Percentiles rank a stretch among this genome's conserved stretches.
phyloP scores from a whole-genome alignment of 352 stramenopile species.

The Pythium dissimile region DNA sequence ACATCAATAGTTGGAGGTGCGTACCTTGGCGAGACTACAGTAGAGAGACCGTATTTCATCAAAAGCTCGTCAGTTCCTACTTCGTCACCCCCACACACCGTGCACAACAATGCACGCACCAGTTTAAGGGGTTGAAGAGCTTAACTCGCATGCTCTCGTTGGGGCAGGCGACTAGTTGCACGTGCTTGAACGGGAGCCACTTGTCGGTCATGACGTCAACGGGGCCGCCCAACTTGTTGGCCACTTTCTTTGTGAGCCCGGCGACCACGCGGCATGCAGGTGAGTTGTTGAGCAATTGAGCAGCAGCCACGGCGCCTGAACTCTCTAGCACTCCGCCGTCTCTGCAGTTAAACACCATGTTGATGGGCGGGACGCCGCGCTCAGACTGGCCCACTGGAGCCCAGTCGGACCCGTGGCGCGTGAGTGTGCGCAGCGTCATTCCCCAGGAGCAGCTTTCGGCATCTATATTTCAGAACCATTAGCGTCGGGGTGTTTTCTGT shows the following conservation, averaged over 20 bases:
- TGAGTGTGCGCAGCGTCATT: constrained; percentile 63
- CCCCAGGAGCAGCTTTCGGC: constrained; percentile 54
- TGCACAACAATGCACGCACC: too few species aligned
- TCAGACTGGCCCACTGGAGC: constrained; percentile 59
- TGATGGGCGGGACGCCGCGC: constrained; percentile 58
- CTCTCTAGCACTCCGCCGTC: constrained; percentile 45
- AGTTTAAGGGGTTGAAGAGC: constrained; percentile 73
- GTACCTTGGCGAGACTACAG: too few species aligned
- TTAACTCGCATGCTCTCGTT: constrained; percentile 22
- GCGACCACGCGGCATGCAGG: constrained; percentile 69
- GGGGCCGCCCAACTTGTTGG: constrained; percentile 72
- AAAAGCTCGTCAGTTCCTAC: too few species aligned
- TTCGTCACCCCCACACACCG: too few species aligned
- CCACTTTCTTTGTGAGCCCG: constrained; percentile 81
- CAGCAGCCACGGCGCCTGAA: constrained; percentile 32
- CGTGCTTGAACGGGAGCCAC: constrained; percentile 46
- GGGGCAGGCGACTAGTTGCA: constrained; percentile 6
- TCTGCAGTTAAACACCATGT: constrained; percentile 52
- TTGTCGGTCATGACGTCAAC: constrained; percentile 85
- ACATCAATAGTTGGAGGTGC: too few species aligned
- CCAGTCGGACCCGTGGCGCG: constrained; percentile 71
- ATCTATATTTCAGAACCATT: not conserved
- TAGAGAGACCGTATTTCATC: too few species aligned
- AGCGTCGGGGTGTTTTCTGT: not conserved
- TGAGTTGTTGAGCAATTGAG: constrained; percentile 65